A percentile compares a stretch with the other conserved stretches of the same genome.
These are phyloP conservation scores for Chloris gayana DNA, from an alignment of 176 grass and related monocot species.

Conservation along the genomic window DNA sequence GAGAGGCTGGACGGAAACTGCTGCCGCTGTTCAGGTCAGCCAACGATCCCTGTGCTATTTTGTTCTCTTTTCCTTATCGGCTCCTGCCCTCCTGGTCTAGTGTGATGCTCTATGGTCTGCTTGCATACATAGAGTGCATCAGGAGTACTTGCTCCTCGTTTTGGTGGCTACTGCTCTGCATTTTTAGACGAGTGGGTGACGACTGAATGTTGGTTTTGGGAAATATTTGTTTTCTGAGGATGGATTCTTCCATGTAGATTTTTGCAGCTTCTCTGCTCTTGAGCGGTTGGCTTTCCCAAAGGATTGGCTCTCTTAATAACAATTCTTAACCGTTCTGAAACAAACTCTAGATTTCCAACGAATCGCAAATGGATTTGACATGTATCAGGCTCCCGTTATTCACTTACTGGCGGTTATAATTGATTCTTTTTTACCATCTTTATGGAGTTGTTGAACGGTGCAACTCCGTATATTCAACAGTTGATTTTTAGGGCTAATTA, in stretches of 20 bases:
- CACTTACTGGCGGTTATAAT: too few species aligned
- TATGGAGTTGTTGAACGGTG: not conserved
- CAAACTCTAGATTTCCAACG: not conserved
- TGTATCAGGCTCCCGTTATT: too few species aligned
- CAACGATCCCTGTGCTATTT: not conserved
- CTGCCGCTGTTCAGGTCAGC: constrained; percentile 11
- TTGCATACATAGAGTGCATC: not conserved
- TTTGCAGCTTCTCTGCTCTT: not conserved
- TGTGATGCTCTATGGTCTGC: not conserved
- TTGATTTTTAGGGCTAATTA: not conserved
- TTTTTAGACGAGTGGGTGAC: not conserved
- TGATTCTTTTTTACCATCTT: too few species aligned
- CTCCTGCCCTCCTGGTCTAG: not conserved
- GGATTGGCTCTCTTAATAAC: not conserved
- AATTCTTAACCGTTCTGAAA: not conserved
- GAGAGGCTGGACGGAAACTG: not conserved
- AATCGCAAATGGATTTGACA: not conserved
- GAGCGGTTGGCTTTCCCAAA: not conserved
- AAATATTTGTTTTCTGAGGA: not conserved
- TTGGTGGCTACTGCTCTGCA: not conserved
- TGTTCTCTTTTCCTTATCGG: not conserved
- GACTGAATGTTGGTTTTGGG: not conserved
- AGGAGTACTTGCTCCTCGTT: not conserved
- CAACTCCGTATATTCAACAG: not conserved
- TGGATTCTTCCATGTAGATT: not conserved